Evolutionary conservation across 2,329 filamentous ascomycete species (phyloP), one percentile per base, ranked within the genome.

Genomic region (Fusarium sublunatum): DNA sequence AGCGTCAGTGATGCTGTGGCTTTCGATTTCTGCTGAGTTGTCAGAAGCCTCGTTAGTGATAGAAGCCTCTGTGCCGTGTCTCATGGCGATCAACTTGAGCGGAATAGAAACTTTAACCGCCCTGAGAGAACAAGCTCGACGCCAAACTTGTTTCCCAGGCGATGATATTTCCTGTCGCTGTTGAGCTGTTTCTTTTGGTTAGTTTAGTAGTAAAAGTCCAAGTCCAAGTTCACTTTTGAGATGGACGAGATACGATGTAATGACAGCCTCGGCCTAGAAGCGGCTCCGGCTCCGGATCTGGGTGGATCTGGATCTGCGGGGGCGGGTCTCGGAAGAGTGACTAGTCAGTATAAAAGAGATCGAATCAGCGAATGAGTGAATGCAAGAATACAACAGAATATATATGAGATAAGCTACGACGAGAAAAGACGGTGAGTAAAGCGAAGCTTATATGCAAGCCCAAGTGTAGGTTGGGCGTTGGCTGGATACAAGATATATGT

Each of bases 1-100:
- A 49, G 47, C 56, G 39, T 70, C 68, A 31, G 67, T 65, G 57
- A 72, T 64, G 58, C 44, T 58, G 51, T 60, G 70, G 43, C 46
- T 61, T 45, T 47, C 36, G 9, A 46, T 35, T 43, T 51, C 34
- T 49, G 46, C 28, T 44, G 51, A 50, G 19, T 41, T 41, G 32
- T 19, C 38, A 13, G 54, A 58, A 36, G 52, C 53, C 47, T 64
- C 44, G 50, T 61, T 55, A 40, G 44, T 57, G 48, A 42, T 46
- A 15, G 50, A 40, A 38, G 46, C 46, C 24, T 46, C 58, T 44
- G 46, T 56, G 39, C 55, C 63, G 59, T 53, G 39, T 49, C 67
- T 64, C 64, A 66, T 66, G 51, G 39, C 51, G 62, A 55, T 58
- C 48, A 50, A 24, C 43, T 12, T n/a, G 31, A 34, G n/a, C n/a